A percentile compares a stretch with the other conserved stretches of the same genome.
These are phyloP conservation scores for Mycosphaerella sp. DNA, from an alignment of 2,329 filamentous ascomycete genomes.

Conservation along the genomic window DNA sequence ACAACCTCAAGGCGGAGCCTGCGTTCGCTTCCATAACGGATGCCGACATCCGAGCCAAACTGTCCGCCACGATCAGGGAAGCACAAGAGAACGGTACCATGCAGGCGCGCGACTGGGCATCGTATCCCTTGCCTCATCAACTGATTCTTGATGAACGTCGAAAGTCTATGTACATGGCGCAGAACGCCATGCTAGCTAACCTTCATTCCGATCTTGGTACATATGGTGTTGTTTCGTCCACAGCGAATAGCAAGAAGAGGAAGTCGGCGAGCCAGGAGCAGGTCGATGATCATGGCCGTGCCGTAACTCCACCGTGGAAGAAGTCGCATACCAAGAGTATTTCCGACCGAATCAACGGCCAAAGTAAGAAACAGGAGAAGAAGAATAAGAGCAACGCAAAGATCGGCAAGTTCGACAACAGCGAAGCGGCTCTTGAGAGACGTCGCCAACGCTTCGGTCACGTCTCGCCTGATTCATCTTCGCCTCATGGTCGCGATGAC, in stretches of 20 bases:
- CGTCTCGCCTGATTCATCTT: slow-evolving; percentile 50
- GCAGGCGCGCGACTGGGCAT: slow-evolving; percentile 73
- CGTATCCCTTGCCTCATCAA: slow-evolving; percentile 75
- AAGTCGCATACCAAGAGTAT: slow-evolving; percentile 57
- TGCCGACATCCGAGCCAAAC: slow-evolving; percentile 71
- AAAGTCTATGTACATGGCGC: slow-evolving; percentile 31
- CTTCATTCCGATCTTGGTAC: slow-evolving; percentile 13
- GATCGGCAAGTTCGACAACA: slow-evolving; percentile 39
- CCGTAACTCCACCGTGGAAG: slow-evolving; percentile 63
- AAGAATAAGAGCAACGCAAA: slow-evolving; percentile 39
- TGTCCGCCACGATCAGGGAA: slow-evolving; percentile 78
- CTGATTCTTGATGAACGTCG: slow-evolving; percentile 67
- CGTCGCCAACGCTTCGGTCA: slow-evolving; percentile 73
- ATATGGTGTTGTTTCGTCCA: slow-evolving; percentile 16
- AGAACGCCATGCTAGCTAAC: slow-evolving; percentile 28
- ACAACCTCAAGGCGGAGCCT: slow-evolving; percentile 44
- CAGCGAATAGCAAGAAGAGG: slow-evolving; percentile 61
- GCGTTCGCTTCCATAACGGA: slow-evolving; percentile 39
- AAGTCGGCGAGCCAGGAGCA: slow-evolving; percentile 65
- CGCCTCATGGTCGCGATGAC: slow-evolving; percentile 39
- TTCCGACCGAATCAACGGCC: slow-evolving; percentile 69
- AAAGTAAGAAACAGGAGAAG: slow-evolving; percentile 45
- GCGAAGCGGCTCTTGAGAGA: slow-evolving; percentile 77
- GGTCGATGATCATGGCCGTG: slow-evolving; percentile 46
- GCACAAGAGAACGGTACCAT: slow-evolving; percentile 67